These are phyloP conservation scores for Fusarium palustre DNA, from an alignment of 2,329 filamentous ascomycete genomes.

Conservation along the genomic window DNA sequence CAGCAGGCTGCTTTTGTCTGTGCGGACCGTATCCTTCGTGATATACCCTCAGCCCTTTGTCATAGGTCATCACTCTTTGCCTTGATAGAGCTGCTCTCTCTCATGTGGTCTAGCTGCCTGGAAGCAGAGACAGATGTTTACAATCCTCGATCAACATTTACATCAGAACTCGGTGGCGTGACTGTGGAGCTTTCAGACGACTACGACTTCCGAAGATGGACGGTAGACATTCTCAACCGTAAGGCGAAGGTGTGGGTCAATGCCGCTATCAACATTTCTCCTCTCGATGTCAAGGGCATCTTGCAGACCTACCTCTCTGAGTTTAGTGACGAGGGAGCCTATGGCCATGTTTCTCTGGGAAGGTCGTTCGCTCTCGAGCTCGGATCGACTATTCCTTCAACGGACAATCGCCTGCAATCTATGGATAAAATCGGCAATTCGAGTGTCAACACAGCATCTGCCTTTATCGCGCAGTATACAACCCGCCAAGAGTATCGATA, in stretches of 20 bases:
- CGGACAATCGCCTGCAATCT: conserved; percentile 86
- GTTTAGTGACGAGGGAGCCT: conserved; percentile 89
- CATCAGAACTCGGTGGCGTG: conserved; percentile 80
- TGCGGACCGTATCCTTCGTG: conserved; percentile 85
- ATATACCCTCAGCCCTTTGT: conserved; percentile 90
- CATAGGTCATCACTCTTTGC: conserved; percentile 92
- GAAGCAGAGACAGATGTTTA: conserved; percentile 96
- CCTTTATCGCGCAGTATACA: conserved; percentile 97
- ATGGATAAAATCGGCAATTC: conserved; percentile 80
- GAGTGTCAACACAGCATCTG: conserved; percentile 90
- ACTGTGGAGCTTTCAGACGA: conserved; percentile 94
- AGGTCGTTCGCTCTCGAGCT: conserved; percentile 95
- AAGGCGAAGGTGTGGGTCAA: conserved; percentile 85
- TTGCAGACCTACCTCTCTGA: conserved; percentile 97
- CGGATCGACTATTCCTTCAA: conserved; percentile 85
- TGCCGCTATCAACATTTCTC: conserved; percentile 83
- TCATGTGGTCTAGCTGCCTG: conserved; percentile 96
- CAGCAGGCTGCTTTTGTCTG: conserved; percentile 87
- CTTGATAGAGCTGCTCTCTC: conserved; percentile 86
- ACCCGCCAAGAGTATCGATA: conserved; percentile 96
- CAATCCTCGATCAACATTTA: conserved; percentile 84
- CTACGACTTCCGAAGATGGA: conserved; percentile 82
- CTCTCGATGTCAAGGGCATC: conserved; percentile 92
- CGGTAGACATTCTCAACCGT: conserved; percentile 80
- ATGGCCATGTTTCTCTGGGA: conserved; percentile 91